Evolutionary conservation across 352 stramenopile species (phyloP).

Genomic region (Pythium insidiosum): DNA sequence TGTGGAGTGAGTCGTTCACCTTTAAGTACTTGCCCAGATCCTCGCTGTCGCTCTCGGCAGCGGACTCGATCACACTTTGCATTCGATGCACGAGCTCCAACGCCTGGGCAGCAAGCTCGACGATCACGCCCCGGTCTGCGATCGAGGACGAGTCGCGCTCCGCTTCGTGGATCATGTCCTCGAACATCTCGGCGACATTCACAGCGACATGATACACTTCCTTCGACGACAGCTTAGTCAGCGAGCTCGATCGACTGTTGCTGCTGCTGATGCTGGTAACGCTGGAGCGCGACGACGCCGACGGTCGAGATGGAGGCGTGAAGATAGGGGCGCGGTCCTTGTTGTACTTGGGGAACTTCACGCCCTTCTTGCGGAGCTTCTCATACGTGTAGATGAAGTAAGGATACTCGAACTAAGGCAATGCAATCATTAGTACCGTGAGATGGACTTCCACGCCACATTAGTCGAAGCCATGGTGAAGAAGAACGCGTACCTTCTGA

Average conservation of each 20-base stretch:
- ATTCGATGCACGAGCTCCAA: constrained; percentile 53
- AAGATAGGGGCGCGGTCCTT: constrained; percentile 54
- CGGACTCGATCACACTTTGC: constrained; percentile 51
- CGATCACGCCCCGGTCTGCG: constrained; percentile 42
- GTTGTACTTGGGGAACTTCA: constrained; percentile 75
- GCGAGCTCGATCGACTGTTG: constrained; percentile 11
- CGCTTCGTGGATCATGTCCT: constrained; percentile 71
- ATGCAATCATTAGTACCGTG: no score
- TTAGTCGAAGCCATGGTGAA: no score
- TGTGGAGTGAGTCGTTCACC: constrained; percentile 61
- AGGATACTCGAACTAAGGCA: constrained; percentile 66
- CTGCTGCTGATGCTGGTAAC: not conserved
- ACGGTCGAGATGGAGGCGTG: constrained; percentile 19
- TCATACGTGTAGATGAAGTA: constrained; percentile 80
- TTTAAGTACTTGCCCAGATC: constrained; percentile 57
- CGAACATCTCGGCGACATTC: constrained; percentile 74
- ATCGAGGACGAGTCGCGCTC: constrained; percentile 38
- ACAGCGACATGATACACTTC: constrained; percentile 57
- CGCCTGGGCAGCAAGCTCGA: constrained; percentile 56
- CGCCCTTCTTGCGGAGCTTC: constrained; percentile 73
- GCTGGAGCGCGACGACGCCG: constrained; percentile 1
- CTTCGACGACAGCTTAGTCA: constrained; percentile 40
- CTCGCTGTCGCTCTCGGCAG: constrained; percentile 44
- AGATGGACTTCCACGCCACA: no score
- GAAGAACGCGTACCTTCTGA: no score